phyloP scores from a whole-genome alignment of 257 asterid genomes.

The Scutellaria minor region DNA sequence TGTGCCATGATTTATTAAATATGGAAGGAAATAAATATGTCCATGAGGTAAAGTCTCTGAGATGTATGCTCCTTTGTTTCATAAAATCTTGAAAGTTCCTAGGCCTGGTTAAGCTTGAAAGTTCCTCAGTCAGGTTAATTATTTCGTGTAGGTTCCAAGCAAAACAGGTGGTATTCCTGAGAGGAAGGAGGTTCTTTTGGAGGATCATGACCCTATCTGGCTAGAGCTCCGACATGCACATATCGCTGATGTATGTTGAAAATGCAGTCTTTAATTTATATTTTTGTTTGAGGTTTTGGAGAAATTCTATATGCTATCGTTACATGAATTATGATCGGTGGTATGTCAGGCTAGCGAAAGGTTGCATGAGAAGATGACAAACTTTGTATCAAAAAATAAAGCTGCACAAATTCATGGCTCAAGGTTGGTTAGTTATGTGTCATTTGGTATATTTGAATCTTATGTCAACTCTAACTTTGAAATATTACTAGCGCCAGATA shows the following conservation, averaged over 20 bases:
- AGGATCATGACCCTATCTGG: constrained; percentile 99
- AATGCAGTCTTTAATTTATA: constrained; percentile 29
- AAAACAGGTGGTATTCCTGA: constrained; percentile 80
- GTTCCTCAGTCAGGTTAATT: constrained; percentile 30
- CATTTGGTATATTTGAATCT: constrained; percentile 23
- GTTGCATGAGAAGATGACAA: constrained; percentile 96
- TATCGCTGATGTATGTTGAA: constrained; percentile 90
- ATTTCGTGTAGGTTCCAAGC: constrained; percentile 73
- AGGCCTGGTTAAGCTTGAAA: constrained; percentile 23
- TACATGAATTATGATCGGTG: constrained; percentile 37
- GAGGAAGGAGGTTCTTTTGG: constrained; percentile 96
- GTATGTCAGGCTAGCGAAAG: constrained; percentile 85
- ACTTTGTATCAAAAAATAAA: constrained; percentile 86
- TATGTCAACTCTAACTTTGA: constrained; percentile 17
- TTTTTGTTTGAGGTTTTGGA: constrained; percentile 22
- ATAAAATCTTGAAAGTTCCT: constrained; percentile 32
- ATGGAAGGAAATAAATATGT: constrained; percentile 98
- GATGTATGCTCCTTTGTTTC: constrained; percentile 28
- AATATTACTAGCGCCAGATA: not conserved
- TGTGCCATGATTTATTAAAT: constrained; percentile 93
- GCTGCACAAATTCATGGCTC: constrained; percentile 99
- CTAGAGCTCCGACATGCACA: constrained; percentile 98
- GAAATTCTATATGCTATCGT: constrained; percentile 1
- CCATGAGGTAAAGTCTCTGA: constrained; percentile 71
- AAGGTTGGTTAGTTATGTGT: constrained; percentile 58